Evolutionary conservation across 441 rosid species (phyloP).

Genomic region (Pelargonium myrrhifolium): DNA sequence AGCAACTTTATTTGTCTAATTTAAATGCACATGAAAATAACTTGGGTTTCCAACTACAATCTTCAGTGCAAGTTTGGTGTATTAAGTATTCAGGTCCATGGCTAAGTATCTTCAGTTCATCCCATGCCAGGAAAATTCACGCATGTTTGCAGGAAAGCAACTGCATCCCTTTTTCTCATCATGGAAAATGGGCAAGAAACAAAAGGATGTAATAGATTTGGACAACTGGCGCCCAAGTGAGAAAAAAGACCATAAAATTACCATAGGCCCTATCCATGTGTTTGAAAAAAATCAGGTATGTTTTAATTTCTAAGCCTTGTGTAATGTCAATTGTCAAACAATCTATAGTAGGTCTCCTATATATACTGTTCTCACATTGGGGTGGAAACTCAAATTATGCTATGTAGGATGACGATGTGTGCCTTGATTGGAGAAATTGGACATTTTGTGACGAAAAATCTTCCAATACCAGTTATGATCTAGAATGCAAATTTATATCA

Average conservation of each 20-base stretch:
- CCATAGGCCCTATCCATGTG: slow-evolving; percentile 79
- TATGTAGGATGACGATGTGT: slow-evolving; percentile 37
- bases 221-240: slow-evolving; percentile 25
- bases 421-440: slow-evolving; percentile 79
- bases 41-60: slow-evolving; percentile 2
- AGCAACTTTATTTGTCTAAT: not conserved
- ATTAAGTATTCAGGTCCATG: not conserved
- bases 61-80: not conserved
- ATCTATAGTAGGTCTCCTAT: not conserved
- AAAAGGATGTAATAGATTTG: slow-evolving; percentile 33
- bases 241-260: slow-evolving; percentile 26
- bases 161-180: slow-evolving; percentile 80
- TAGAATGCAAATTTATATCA: slow-evolving; percentile 23
- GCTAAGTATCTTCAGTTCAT: slow-evolving; percentile 17
- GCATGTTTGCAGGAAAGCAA: slow-evolving; percentile 61
- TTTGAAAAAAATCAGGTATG: slow-evolving; percentile 63
- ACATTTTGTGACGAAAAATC: slow-evolving; percentile 36
- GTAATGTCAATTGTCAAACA: not conserved
- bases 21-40: not conserved
- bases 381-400: slow-evolving; percentile 14
- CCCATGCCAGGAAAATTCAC: slow-evolving; percentile 61
- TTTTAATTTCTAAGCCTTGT: not conserved
- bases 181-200: slow-evolving; percentile 39
- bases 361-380: slow-evolving; percentile 2
- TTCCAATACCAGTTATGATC: slow-evolving; percentile 13